Evolutionary conservation across 129 eudicot species (phyloP).

Genomic region (Flaveria ramosissima): DNA sequence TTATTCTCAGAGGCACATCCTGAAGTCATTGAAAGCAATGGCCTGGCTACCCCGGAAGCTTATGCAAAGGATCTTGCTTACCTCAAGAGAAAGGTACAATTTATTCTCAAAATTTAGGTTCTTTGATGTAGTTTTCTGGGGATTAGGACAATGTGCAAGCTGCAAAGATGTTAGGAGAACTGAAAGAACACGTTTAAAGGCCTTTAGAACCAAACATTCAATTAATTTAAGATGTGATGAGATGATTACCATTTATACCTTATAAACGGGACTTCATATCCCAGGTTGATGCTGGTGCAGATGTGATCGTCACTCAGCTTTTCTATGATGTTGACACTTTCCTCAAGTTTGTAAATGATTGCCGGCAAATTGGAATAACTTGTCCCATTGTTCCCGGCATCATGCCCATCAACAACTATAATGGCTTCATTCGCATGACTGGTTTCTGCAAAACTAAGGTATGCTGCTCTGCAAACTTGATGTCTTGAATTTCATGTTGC

Average conservation of each 20-base stretch:
- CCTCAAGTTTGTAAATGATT: constrained; percentile 89
- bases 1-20: constrained; percentile 88
- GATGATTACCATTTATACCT: constrained; percentile 5
- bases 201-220: not conserved
- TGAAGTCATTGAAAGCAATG: constrained; percentile 71
- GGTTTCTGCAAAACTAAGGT: constrained; percentile 99
- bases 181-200: not conserved
- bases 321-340: constrained; percentile 92
- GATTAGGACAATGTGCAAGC: not conserved
- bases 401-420: constrained; percentile 95
- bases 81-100: constrained; percentile 77
- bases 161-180: not conserved
- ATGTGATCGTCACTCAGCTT: constrained; percentile 91
- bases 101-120: constrained; percentile 10
- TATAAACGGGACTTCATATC: constrained; percentile 8
- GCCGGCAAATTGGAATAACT: constrained; percentile 91
- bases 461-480: constrained; percentile 7
- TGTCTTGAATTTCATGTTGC: constrained; percentile 12
- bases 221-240: not conserved
- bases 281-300: constrained; percentile 99
- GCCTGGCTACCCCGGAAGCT: constrained; percentile 74
- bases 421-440: constrained; percentile 93
- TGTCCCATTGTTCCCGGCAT: constrained; percentile 99
- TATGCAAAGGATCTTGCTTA: constrained; percentile 84
- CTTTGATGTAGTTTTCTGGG: constrained; percentile 9